Percentiles rank a stretch among this genome's conserved stretches.
Conservation (phyloP, 2,329 filamentous ascomycete genomes). For the Lojkania enalia region DNA sequence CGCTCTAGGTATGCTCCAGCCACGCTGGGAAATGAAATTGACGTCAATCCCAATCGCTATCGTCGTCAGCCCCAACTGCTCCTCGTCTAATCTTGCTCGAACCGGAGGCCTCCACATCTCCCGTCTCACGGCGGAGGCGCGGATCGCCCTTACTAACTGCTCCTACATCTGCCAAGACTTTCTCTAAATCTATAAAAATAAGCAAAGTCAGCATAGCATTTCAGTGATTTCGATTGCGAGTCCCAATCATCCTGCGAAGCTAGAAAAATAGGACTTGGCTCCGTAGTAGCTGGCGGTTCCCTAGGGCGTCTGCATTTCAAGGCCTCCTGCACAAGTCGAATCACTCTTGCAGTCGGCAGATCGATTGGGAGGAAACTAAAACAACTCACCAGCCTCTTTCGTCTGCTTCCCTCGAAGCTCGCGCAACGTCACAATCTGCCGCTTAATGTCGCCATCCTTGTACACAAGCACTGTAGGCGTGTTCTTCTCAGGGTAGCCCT, state of each 20-base stretch:
- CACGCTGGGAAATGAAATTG: too few relatives aligned
- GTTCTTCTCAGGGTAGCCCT: conserved; percentile 93
- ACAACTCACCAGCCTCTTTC: conserved; percentile 25
- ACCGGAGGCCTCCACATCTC: conserved; percentile 54
- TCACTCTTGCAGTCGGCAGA: not conserved
- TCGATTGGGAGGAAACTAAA: not conserved
- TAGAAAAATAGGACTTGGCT: too few relatives aligned
- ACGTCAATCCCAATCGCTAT: conserved; percentile 64
- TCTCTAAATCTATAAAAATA: conserved; percentile 66
- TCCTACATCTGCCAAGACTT: conserved; percentile 78
- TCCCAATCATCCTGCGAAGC: not conserved
- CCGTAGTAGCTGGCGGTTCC: not conserved
- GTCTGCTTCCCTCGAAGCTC: conserved; percentile 67
- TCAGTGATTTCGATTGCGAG: not conserved
- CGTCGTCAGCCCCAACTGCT: conserved; percentile 51
- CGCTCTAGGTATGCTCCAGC: too few relatives aligned
- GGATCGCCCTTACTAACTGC: conserved; percentile 79
- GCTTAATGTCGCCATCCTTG: conserved; percentile 87
- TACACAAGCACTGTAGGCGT: conserved; percentile 94
- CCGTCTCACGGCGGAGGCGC: conserved; percentile 67
- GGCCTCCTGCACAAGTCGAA: not conserved
- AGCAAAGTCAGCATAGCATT: conserved; percentile 13
- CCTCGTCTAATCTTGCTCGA: conserved; percentile 55
- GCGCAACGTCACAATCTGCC: conserved; percentile 86
- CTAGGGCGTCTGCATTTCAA: not conserved